A percentile compares a stretch with the other conserved stretches of the same genome.
These are phyloP conservation scores for Eucalyptus melliodora DNA, from an alignment of 345 rosid species.

Conservation along the genomic window DNA sequence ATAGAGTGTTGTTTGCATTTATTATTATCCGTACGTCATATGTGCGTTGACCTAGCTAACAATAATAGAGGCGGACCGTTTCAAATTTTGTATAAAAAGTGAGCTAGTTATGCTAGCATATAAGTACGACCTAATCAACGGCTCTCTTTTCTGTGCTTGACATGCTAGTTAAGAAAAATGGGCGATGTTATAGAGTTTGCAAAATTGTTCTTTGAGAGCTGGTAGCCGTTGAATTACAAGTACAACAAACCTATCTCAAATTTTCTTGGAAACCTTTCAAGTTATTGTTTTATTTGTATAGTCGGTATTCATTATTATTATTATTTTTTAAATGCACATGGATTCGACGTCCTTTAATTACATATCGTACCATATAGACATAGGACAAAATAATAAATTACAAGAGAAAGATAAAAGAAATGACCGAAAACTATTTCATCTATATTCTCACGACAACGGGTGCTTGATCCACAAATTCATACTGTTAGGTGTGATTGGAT, in stretches of 20 bases:
- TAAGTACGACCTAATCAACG: not conserved
- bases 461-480: not conserved
- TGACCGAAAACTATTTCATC: not conserved
- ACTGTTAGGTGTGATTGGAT: not conserved
- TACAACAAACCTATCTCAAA: not conserved
- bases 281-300: not conserved
- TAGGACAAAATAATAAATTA: not conserved
- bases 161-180: not conserved
- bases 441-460: not conserved
- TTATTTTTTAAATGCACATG: not conserved
- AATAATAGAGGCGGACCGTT: not conserved
- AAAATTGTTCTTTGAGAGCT: not conserved
- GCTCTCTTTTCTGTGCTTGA: not conserved
- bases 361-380: not conserved
- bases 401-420: not conserved
- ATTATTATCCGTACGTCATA: not conserved
- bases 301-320: not conserved
- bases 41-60: not conserved
- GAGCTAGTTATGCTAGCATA: not conserved
- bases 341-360: not conserved
- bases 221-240: not conserved
- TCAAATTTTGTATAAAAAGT: not conserved
- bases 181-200: not conserved
- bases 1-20: not conserved
- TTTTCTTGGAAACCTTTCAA: not conserved